A percentile compares a stretch with the other conserved stretches of the same genome.
phyloP scores from a whole-genome alignment of 1,139 yeast species.

The Zygosaccharomyces pseudobailii region DNA sequence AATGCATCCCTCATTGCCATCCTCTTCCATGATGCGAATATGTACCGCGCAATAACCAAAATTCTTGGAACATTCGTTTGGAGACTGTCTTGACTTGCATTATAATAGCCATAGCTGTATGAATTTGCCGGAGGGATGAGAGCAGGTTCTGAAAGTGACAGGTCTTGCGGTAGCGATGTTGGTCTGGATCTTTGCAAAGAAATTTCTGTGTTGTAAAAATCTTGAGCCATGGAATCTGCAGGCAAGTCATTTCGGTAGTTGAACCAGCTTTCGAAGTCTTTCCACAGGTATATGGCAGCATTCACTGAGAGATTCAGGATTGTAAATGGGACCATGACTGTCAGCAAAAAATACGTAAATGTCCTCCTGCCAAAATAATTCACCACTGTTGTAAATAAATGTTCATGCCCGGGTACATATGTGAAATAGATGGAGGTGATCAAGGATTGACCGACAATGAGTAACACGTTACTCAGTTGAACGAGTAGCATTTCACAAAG shows the following conservation, averaged over 20 bases:
- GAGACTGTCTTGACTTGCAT: conserved; percentile 5
- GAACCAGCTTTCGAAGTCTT: conserved; percentile 18
- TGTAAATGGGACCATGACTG: conserved; percentile 26
- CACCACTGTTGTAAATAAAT: conserved; percentile 27
- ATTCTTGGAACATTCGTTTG: conserved; percentile 6
- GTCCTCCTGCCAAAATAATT: conserved; percentile 30
- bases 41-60: conserved; percentile 7
- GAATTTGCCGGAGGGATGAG: conserved; percentile 2
- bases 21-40: conserved; percentile 15
- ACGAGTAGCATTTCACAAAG: conserved; percentile 13
- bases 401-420: conserved; percentile 31
- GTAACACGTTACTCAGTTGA: conserved; percentile 20
- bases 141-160: background rate
- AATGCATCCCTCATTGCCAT: conserved; percentile 13
- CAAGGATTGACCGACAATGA: conserved; percentile 29
- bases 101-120: conserved; percentile 6
- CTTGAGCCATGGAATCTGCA: conserved; percentile 1
- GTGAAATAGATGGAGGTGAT: conserved; percentile 34
- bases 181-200: conserved; percentile 12
- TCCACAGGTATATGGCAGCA: conserved; percentile 23
- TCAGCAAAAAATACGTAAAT: conserved; percentile 19
- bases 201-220: conserved; percentile 9
- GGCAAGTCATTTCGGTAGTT: conserved; percentile 3
- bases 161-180: conserved; percentile 1
- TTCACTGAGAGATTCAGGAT: conserved; percentile 20